Evolutionary conservation across 352 stramenopile genomes (phyloP).

Genomic region (Phytopythium mirpurense): DNA sequence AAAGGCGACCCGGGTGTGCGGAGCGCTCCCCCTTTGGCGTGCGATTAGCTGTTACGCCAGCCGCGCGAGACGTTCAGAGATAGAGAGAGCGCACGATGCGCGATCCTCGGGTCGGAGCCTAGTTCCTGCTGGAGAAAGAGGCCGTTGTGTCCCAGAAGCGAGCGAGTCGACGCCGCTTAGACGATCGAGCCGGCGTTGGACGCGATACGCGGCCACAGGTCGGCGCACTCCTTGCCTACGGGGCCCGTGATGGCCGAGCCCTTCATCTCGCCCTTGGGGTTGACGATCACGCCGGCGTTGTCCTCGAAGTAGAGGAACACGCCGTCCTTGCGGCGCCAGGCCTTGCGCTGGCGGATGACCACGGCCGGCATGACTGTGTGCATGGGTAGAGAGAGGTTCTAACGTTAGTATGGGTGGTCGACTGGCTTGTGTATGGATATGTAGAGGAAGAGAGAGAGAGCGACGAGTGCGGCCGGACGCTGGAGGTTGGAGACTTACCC

Average conservation of each 20-base stretch:
- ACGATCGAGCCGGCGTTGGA: conserved; percentile 99
- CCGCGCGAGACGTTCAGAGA: no score
- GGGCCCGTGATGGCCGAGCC: conserved; percentile 98
- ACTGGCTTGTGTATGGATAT: neutral
- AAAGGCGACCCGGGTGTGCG: conserved; percentile 11
- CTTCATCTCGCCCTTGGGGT: conserved; percentile 99
- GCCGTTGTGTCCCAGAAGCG: no score
- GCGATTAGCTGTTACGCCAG: conserved; percentile 1
- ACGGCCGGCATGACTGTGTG: conserved; percentile 96
- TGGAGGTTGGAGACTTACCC: conserved; percentile 35
- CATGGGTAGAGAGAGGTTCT: neutral
- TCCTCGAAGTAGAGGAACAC: conserved; percentile 99
- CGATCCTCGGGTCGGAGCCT: no score
- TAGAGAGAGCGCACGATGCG: no score
- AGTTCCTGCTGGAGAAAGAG: conserved; percentile 7
- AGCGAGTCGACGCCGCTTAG: conserved; percentile 90
- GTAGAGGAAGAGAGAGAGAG: neutral
- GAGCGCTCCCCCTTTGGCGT: neutral
- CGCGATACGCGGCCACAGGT: conserved; percentile 99
- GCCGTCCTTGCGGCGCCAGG: conserved; percentile 98
- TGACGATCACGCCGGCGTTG: conserved; percentile 99
- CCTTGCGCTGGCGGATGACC: conserved; percentile 99
- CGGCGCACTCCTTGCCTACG: conserved; percentile 99
- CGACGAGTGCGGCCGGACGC: neutral
- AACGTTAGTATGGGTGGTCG: neutral